A percentile compares a stretch with the other conserved stretches of the same genome.
phyloP scores from a whole-genome alignment of 2,329 filamentous ascomycete species.

The Bipolaris victoriae region DNA sequence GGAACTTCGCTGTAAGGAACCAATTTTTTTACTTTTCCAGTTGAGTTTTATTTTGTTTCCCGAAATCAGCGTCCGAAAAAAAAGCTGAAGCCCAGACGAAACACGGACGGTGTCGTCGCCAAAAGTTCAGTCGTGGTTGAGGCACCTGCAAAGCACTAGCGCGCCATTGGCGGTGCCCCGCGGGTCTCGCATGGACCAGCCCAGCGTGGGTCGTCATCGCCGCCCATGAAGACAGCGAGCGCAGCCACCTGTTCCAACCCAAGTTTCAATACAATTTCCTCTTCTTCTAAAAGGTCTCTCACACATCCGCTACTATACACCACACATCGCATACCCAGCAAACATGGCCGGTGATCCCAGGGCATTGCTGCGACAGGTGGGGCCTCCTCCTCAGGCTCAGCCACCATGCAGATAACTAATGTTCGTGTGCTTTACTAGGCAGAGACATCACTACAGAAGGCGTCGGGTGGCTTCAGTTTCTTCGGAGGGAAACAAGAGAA shows the following conservation, averaged over 20 bases:
- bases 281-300: background rate
- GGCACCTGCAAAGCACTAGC: slow-evolving; percentile 23
- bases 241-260: slow-evolving; percentile 45
- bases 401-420: slow-evolving; percentile 38
- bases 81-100: background rate
- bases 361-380: slow-evolving; percentile 48
- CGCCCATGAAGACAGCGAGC: slow-evolving; percentile 37
- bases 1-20: background rate
- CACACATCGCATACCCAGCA: slow-evolving; percentile 10
- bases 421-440: slow-evolving; percentile 64
- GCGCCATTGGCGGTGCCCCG: slow-evolving; percentile 20
- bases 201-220: slow-evolving; percentile 40
- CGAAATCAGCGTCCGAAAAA: background rate
- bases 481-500: slow-evolving; percentile 89
- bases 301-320: background rate
- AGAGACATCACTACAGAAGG: slow-evolving; percentile 78
- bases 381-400: slow-evolving; percentile 36
- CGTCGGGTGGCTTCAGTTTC: slow-evolving; percentile 82
- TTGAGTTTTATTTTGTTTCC: background rate
- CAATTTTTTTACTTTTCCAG: background rate
- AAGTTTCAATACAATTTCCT: slow-evolving; percentile 19
- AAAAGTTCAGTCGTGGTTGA: slow-evolving; percentile 7
- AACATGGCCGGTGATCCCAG: slow-evolving; percentile 48
- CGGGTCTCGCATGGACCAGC: slow-evolving; percentile 36
- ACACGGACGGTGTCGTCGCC: slow-evolving; percentile 1